These are phyloP conservation scores for Phaffomyces opuntiae DNA, from an alignment of 805 yeast species.

Conservation along the genomic window DNA sequence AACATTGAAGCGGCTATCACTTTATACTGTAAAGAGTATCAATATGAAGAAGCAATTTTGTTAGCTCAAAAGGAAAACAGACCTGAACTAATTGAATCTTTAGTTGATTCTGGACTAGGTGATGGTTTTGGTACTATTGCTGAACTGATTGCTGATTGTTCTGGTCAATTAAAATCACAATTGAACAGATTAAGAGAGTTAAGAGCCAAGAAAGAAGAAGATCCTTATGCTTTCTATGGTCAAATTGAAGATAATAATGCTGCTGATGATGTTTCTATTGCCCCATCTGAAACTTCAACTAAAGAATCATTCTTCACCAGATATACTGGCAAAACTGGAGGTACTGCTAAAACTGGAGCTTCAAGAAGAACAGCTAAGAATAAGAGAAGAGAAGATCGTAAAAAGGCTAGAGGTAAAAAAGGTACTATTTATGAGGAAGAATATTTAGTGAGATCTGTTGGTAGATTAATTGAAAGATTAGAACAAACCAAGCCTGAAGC, in stretches of 20 bases:
- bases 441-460: conserved; percentile 80
- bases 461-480: conserved; percentile 80
- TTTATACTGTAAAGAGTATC: conserved; percentile 67
- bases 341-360: conserved; percentile 96
- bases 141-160: conserved; percentile 90
- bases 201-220: conserved; percentile 73
- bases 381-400: conserved; percentile 90
- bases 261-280: conserved; percentile 91
- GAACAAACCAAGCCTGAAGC: conserved; percentile 73
- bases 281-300: conserved; percentile 89
- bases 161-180: conserved; percentile 78
- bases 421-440: conserved; percentile 98
- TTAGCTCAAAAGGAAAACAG: conserved; percentile 40
- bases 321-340: conserved; percentile 92
- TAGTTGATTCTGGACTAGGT: conserved; percentile 67
- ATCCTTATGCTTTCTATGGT: conserved; percentile 84
- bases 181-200: conserved; percentile 76
- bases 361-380: conserved; percentile 89
- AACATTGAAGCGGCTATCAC: conserved; percentile 57
- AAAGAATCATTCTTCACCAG: conserved; percentile 90
- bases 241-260: conserved; percentile 52
- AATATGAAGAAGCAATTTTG: conserved; percentile 70
- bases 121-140: conserved; percentile 87
- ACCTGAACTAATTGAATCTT: conserved; percentile 41
- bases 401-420: conserved; percentile 93